Base-by-base conservation (phyloP, 108 stramenopile genomes). In the Fragilaria crotonensis region DNA sequence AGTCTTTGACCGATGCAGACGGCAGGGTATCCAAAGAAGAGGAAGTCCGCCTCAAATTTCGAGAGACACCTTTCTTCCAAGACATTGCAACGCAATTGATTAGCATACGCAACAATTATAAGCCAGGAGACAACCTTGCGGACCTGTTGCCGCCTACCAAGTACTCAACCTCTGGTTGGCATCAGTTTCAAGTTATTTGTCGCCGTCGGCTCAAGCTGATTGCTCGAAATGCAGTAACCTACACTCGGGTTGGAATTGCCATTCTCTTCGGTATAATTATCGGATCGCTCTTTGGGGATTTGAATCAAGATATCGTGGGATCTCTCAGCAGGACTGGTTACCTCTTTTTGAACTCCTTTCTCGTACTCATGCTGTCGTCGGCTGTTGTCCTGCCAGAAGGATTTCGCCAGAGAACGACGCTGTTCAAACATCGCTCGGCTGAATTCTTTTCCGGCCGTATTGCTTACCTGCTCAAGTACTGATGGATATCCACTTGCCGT, bases 351-450 rank as follows among this genome's bases (percentile, higher is more conserved):
- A 30, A 45, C 26, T 48, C 46, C 31, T 75, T 75, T 41, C 23
- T 75, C 5, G 73, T 75, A n/a, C 61, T 75, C 5, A 75, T 75
- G 73, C 52, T 75, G 5, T 54, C 51, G n/a, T 60, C 73, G 3
- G 73, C 73, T 3, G 68, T 75, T 21, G 70, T 68, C 0, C 50
- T 75, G 21, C 73, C 73, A 0, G 57, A 53, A 45, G 49, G 68
- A 14, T 75, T 75, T 51, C 57, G 73, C 4, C 52, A 75, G 48
- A 21, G 73, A 11, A 54, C 46, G 18, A 70, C 68, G 0, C 45
- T 75, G 1, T 75, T 75, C 30, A 75, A 75, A 36, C 73, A 75
- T 54, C 56, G 73, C 1, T 54, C 41, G 22, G 68, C 73, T 0
- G 73, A 65, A 26, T 75, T 75, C 20, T 75, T 70, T 48, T 58